Conservation (phyloP, 164 flowering plant species). For the Kingdonia uniflora region DNA sequence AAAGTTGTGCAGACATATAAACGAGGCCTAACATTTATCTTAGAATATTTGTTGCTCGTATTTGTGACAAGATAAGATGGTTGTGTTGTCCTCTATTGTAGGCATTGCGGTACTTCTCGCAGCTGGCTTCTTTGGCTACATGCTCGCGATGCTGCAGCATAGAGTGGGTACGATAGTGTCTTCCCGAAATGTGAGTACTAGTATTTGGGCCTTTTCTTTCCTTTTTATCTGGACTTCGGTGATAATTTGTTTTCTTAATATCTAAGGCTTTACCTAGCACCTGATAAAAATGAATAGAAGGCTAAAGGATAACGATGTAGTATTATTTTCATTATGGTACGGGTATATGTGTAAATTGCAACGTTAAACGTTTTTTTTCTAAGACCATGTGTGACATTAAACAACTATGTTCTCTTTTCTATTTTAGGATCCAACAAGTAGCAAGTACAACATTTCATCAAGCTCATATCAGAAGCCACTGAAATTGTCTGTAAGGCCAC, state of each 20-base stretch:
- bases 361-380: no score
- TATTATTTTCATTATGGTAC: no score
- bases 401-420: background rate
- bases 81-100: constrained; percentile 16
- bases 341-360: no score
- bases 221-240: background rate
- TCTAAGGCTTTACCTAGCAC: no score
- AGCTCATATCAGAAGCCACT: constrained; percentile 49
- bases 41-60: background rate
- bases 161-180: constrained; percentile 57
- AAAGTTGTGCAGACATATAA: no score
- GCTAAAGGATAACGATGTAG: no score
- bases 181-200: constrained; percentile 49
- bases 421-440: constrained; percentile 29
- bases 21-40: no score
- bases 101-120: constrained; percentile 79
- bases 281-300: no score
- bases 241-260: no score
- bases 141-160: constrained; percentile 83
- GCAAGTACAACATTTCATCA: constrained; percentile 15
- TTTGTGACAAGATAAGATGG: background rate
- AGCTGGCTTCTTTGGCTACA: constrained; percentile 89
- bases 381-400: no score
- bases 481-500: constrained; percentile 58
- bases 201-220: background rate